phyloP scores from a whole-genome alignment of 78 protist genomes.

The Monosiga brevicollis region DNA sequence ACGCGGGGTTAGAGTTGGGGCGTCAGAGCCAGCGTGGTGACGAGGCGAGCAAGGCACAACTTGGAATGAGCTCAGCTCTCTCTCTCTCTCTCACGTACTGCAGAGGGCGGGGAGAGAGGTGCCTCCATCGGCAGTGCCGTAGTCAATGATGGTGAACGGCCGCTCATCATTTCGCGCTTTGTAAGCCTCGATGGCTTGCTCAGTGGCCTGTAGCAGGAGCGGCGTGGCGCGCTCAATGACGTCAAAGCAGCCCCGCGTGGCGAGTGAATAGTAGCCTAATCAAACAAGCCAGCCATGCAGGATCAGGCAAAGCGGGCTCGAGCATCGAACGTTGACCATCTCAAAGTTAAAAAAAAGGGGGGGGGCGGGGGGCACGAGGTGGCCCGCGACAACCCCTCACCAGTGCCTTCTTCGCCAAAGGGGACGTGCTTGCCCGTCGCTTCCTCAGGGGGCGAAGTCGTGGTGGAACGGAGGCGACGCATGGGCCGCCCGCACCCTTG shows the following conservation, averaged over 20 bases:
- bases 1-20: too few species aligned
- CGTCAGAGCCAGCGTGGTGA: too few species aligned
- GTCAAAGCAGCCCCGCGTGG: neutral
- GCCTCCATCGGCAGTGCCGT: neutral
- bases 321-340: neutral
- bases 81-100: neutral
- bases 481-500: too few species aligned
- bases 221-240: neutral
- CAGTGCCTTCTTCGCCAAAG: neutral
- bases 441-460: too few species aligned
- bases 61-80: neutral
- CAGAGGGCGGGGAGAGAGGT: neutral
- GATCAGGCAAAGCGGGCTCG: neutral
- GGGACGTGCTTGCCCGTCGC: neutral
- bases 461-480: too few species aligned
- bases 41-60: neutral
- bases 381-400: neutral
- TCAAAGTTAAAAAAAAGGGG: neutral
- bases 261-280: neutral
- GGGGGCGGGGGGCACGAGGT: too few species aligned
- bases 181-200: neutral
- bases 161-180: neutral
- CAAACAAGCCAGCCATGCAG: neutral
- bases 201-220: neutral
- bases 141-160: neutral